Percentiles rank a stretch among this genome's conserved stretches.
Evolutionary conservation across 2,329 filamentous ascomycete species (phyloP).

Genomic region (Ophiostoma quercus): DNA sequence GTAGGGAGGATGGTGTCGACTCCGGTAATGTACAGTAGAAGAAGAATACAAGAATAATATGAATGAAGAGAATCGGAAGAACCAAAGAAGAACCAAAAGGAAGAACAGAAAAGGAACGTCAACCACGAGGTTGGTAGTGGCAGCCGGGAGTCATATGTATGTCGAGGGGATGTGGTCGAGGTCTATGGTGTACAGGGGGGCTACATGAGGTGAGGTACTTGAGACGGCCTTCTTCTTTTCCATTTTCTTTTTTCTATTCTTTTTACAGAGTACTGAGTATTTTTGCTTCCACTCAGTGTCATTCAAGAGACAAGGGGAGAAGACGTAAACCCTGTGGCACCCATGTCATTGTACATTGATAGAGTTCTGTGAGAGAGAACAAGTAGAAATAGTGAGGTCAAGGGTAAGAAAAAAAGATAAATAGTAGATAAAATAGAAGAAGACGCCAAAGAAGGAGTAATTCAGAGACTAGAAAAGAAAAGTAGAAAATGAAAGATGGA

Average conservation of each 20-base stretch:
- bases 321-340: background rate
- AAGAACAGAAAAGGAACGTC: background rate
- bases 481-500: background rate
- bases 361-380: background rate
- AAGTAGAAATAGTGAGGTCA: background rate
- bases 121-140: background rate
- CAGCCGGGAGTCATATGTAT: slow-evolving; percentile 12
- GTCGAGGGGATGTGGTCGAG: background rate
- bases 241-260: background rate
- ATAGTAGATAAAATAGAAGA: background rate
- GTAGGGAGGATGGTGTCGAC: background rate
- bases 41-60: background rate
- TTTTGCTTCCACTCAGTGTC: too few relatives aligned
- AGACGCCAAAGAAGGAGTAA: background rate
- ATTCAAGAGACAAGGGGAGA: background rate
- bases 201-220: background rate
- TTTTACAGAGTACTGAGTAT: background rate
- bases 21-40: background rate
- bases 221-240: background rate
- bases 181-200: background rate
- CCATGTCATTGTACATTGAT: slow-evolving; percentile 1
- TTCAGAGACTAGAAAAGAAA: too few relatives aligned
- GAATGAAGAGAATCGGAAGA: background rate
- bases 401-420: background rate
- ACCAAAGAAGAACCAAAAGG: background rate